Evolutionary conservation across 1,284 basidiomycete species (phyloP).

Genomic region (Ustilago bromivora): DNA sequence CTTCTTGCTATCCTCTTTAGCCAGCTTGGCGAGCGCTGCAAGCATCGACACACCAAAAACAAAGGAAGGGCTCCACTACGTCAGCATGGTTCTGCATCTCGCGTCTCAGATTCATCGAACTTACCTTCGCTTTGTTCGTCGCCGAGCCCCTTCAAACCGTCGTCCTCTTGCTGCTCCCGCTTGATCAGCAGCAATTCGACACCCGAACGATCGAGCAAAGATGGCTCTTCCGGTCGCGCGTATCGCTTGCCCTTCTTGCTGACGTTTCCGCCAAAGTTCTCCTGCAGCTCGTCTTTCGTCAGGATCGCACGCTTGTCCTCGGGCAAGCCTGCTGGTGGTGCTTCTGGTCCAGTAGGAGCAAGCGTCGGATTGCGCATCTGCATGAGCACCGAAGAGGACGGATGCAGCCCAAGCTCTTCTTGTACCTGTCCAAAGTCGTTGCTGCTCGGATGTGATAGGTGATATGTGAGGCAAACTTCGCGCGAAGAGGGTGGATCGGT

Average conservation of each 20-base stretch:
- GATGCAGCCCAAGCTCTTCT: constrained; percentile 52
- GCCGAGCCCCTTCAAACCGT: constrained; percentile 44
- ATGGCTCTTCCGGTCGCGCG: constrained; percentile 48
- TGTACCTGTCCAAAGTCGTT: constrained; percentile 55
- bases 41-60: neutral
- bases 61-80: neutral
- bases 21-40: constrained; percentile 33
- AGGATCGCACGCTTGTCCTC: constrained; percentile 42
- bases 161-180: constrained; percentile 46
- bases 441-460: constrained; percentile 52
- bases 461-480: constrained; percentile 53
- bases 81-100: neutral
- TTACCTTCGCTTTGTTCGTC: constrained; percentile 49
- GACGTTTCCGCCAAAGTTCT: constrained; percentile 56
- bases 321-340: constrained; percentile 47
- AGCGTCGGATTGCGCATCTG: constrained; percentile 59
- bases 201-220: constrained; percentile 51
- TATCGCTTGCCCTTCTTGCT: constrained; percentile 52
- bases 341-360: constrained; percentile 43
- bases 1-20: constrained; percentile 23
- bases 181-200: constrained; percentile 57
- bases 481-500: constrained; percentile 49
- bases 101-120: neutral
- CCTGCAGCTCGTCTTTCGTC: constrained; percentile 51
- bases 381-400: constrained; percentile 42